Percentiles rank a stretch among this genome's conserved stretches.
These are phyloP conservation scores for Lentinula edodes DNA, from an alignment of 768 basidiomycete species.

Conservation along the genomic window DNA sequence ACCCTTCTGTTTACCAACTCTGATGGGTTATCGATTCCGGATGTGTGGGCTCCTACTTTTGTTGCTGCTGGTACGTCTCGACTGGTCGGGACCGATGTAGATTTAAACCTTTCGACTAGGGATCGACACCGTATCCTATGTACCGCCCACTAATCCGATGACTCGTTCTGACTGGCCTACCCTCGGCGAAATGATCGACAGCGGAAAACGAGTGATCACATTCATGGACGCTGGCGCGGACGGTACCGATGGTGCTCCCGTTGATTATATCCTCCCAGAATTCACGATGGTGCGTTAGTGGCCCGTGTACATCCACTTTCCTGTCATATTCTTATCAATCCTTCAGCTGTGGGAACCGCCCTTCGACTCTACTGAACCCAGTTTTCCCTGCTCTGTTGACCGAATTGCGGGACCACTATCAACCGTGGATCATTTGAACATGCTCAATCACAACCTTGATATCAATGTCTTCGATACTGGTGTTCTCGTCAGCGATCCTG, in stretches of 20 bases:
- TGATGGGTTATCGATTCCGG: conserved; percentile 28
- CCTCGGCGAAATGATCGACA: conserved; percentile 39
- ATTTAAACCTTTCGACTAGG: not conserved
- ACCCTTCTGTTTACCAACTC: conserved; percentile 44
- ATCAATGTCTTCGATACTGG: conserved; percentile 13
- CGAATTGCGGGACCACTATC: conserved; percentile 27
- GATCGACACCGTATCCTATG: conserved; percentile 27
- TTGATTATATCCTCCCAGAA: conserved; percentile 31
- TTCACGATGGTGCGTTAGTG: conserved; percentile 23
- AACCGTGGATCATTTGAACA: conserved; percentile 29
- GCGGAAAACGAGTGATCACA: conserved; percentile 38
- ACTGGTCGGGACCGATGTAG: not conserved
- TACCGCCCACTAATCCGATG: conserved; percentile 26
- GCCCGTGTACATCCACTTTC: not conserved
- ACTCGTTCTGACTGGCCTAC: conserved; percentile 37
- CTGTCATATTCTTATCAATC: not conserved
- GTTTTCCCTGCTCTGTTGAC: conserved; percentile 32
- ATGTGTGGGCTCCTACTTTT: conserved; percentile 30
- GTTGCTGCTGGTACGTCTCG: conserved; percentile 21
- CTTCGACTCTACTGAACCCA: conserved; percentile 24
- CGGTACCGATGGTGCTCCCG: conserved; percentile 13
- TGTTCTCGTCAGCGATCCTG: conserved; percentile 11
- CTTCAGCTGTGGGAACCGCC: conserved; percentile 17
- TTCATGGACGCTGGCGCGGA: conserved; percentile 40
- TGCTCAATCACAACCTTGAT: conserved; percentile 34